phyloP scores from a whole-genome alignment of 768 basidiomycete genomes.

The Phlegmacium glaucopus region DNA sequence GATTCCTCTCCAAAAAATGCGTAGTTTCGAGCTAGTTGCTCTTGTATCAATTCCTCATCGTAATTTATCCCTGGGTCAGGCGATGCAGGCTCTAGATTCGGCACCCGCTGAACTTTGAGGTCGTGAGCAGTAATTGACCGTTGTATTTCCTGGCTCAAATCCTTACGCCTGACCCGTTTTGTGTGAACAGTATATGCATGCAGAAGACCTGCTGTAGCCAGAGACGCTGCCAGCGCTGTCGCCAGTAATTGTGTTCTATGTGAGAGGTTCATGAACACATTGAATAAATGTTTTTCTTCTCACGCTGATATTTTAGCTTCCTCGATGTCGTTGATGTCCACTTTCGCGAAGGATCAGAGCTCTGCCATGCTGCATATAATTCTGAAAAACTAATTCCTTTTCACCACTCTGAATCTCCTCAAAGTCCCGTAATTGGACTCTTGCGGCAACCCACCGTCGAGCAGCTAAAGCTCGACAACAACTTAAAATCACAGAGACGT shows the following conservation, averaged over 20 bases:
- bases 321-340: conserved; percentile 63
- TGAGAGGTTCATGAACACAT: too few species aligned
- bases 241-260: too few species aligned
- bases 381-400: conserved; percentile 52
- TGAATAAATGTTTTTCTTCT: too few species aligned
- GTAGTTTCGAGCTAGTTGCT: conserved; percentile 92
- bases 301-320: conserved; percentile 41
- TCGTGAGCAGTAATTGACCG: conserved; percentile 43
- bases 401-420: conserved; percentile 44
- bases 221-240: conserved; percentile 64
- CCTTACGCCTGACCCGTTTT: conserved; percentile 44
- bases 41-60: too few species aligned
- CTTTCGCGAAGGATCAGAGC: conserved; percentile 22
- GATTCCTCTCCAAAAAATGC: conserved; percentile 90
- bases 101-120: conserved; percentile 8
- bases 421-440: conserved; percentile 58
- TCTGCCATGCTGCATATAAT: conserved; percentile 22
- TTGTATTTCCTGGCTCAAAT: conserved; percentile 55
- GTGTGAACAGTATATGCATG: conserved; percentile 52
- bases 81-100: too few species aligned
- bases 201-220: conserved; percentile 55
- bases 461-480: conserved; percentile 50
- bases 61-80: too few species aligned
- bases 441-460: conserved; percentile 56
- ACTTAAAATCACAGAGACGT: conserved; percentile 31